phyloP scores from a whole-genome alignment of 805 yeast genomes.

The Saturnispora saitoi region DNA sequence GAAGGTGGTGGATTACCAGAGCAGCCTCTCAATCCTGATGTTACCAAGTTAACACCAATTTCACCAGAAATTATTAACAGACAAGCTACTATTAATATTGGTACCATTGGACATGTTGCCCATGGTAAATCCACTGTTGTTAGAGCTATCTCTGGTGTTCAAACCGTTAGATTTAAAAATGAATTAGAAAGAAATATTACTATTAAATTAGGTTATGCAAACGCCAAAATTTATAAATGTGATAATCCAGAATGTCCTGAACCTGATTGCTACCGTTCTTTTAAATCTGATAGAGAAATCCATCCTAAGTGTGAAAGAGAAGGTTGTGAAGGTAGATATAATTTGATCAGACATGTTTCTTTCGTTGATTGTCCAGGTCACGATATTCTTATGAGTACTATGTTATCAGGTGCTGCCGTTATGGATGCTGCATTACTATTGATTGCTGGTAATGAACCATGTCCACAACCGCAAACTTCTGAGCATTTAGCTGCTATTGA shows the following conservation, averaged over 20 bases:
- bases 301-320: conserved; percentile 84
- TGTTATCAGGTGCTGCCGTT: conserved; percentile 99
- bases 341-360: conserved; percentile 89
- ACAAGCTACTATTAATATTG: conserved; percentile 98
- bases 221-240: conserved; percentile 95
- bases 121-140: conserved; percentile 98
- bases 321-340: conserved; percentile 85
- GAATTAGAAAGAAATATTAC: conserved; percentile 99
- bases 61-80: conserved; percentile 94
- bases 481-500: conserved; percentile 99
- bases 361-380: conserved; percentile 99
- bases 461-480: conserved; percentile 99
- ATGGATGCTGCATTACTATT: conserved; percentile 98
- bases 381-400: conserved; percentile 99
- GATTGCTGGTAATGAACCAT: conserved; percentile 96
- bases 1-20: conserved; percentile 98
- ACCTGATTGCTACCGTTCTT: conserved; percentile 92
- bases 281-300: conserved; percentile 90
- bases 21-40: conserved; percentile 88
- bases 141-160: conserved; percentile 98
- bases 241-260: conserved; percentile 78
- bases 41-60: conserved; percentile 70
- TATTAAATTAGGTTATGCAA: conserved; percentile 96
- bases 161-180: conserved; percentile 97
- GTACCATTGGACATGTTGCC: conserved; percentile 98